A percentile compares a stretch with the other conserved stretches of the same genome.
Evolutionary conservation across 2,329 filamentous ascomycete genomes (phyloP).

Genomic region (Huntiella moniliformis): DNA sequence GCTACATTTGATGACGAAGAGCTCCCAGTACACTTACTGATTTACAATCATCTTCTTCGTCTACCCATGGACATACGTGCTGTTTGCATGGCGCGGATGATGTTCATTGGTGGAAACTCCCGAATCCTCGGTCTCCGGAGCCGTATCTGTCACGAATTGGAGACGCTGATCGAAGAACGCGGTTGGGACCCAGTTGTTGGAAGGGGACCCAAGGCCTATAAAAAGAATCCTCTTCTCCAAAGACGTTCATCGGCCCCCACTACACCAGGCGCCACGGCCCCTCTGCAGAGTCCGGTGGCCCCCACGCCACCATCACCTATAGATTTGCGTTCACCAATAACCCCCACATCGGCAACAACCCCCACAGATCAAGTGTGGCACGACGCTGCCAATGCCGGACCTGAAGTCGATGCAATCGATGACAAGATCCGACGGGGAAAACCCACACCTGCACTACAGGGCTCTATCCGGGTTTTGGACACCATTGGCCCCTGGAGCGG

Average conservation of each 20-base stretch:
- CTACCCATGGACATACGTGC: slow-evolving; percentile 69
- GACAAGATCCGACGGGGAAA: slow-evolving; percentile 30
- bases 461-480: slow-evolving; percentile 45
- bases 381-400: slow-evolving; percentile 25
- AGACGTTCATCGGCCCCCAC: slow-evolving; percentile 14
- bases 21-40: slow-evolving; percentile 52
- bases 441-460: slow-evolving; percentile 23
- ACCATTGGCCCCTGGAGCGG: slow-evolving; percentile 58
- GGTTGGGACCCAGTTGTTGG: slow-evolving; percentile 66
- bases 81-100: slow-evolving; percentile 70
- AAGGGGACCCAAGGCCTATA: slow-evolving; percentile 41
- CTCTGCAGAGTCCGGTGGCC: slow-evolving; percentile 5
- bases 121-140: slow-evolving; percentile 61
- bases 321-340: slow-evolving; percentile 13
- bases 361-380: slow-evolving; percentile 19
- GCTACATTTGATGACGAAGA: slow-evolving; percentile 71
- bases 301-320: neutral
- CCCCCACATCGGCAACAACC: slow-evolving; percentile 13
- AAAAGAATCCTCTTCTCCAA: slow-evolving; percentile 25
- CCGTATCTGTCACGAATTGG: slow-evolving; percentile 59
- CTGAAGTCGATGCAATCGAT: slow-evolving; percentile 39
- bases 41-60: slow-evolving; percentile 57
- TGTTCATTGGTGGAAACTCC: slow-evolving; percentile 69
- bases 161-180: slow-evolving; percentile 41
- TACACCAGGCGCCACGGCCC: slow-evolving; percentile 2